Base-by-base conservation (phyloP, 129 eudicot species). In the Flaveria robusta region DNA sequence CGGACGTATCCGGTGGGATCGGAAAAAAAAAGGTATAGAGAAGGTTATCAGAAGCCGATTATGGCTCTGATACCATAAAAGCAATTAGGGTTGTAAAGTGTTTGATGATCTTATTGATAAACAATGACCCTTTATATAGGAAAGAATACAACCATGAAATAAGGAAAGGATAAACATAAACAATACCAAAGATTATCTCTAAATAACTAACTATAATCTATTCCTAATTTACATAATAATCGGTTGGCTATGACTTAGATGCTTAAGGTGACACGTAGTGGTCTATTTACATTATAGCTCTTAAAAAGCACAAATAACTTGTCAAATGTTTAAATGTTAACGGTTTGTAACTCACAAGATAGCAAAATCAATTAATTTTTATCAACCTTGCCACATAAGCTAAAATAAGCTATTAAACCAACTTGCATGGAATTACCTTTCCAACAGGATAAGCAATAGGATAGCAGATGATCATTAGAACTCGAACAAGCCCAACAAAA, bases 371-470 rank as follows among this genome's bases (percentile, higher is more conserved):
- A 51, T 46, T 71, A 24, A 31, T 31, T 15, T 18, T 4, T 50
- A 19, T 10, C 29, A 52, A 27, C 23, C 14, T 13, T 37, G 42
- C 37, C 65, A 7, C 46, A 50, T 51, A 31, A 13, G 20, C 29
- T 50, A 65, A 49, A 65, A 46, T 4, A 22, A 51, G 37, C 55
- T 45, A 70, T 37, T 22, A 76, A 71, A 70, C 15, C 52, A 59
- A 63, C 63, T 43, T 67, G 41, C 76, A 72, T 4, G 23, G 82
- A 64, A 78, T 56, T 83, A 95, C 99, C 99, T 89, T 95, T 75
- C 92, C 99, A 83, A 95, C 91, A 10, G 99, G 99, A 77, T 84
- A 95, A 51, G 99, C 80, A 83, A 95, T 89, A 24, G 99, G 99
- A 82, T 77, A 95, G 76, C 97, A 95, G 24, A 95, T 63, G 70